Percentiles rank a stretch among this genome's conserved stretches.
Evolutionary conservation across 2,329 filamentous ascomycete species (phyloP).

Genomic region (Diaporthe sp.): DNA sequence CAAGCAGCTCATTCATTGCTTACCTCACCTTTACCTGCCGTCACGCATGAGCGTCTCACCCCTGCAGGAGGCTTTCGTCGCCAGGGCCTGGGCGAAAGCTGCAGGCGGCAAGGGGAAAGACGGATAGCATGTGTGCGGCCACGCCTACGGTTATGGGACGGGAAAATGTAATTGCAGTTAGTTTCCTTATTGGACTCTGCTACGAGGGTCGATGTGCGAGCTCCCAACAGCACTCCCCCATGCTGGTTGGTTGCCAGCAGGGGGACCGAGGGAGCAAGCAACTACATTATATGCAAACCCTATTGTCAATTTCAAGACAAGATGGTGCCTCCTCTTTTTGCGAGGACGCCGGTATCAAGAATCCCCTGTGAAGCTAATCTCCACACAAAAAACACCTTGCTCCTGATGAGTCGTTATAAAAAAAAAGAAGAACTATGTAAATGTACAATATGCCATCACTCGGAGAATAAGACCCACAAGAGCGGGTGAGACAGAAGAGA

Average conservation of each 20-base stretch:
- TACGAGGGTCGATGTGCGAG: background rate
- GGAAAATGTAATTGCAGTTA: background rate
- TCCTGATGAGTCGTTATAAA: constrained; percentile 22
- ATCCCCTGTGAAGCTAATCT: constrained; percentile 9
- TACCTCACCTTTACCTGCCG: background rate
- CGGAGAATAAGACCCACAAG: constrained; percentile 42
- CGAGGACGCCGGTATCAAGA: constrained; percentile 23
- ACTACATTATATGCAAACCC: constrained; percentile 14
- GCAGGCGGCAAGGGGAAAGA: background rate
- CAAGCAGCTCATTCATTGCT: background rate
- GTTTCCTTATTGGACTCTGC: constrained; percentile 4
- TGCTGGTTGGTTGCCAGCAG: background rate
- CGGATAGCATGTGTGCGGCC: too few relatives aligned
- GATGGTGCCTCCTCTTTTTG: constrained; percentile 18
- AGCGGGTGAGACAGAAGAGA: background rate
- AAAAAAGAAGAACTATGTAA: constrained; percentile 19
- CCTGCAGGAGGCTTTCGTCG: constrained; percentile 1
- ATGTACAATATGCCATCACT: constrained; percentile 27
- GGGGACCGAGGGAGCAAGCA: background rate
- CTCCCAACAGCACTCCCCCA: background rate
- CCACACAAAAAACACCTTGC: constrained; percentile 28
- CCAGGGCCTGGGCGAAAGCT: background rate
- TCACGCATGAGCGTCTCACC: background rate
- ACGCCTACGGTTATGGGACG: background rate
- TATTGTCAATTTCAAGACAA: constrained; percentile 6